Evolutionary conservation across 2,329 filamentous ascomycete species (phyloP).

Genomic region (Madurella fahalii): DNA sequence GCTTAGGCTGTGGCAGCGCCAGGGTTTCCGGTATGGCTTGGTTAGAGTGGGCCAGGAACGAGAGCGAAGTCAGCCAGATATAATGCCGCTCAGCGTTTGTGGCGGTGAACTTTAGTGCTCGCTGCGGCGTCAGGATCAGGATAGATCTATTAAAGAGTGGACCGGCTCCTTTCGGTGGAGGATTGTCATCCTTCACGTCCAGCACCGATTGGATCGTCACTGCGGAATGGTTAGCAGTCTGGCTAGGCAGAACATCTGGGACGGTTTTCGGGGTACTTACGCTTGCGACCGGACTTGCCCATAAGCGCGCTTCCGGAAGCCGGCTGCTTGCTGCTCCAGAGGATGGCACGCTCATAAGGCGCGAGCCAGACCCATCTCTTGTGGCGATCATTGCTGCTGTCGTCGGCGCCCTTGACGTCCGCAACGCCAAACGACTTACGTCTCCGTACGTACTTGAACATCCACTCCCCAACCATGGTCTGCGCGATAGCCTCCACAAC

Average conservation of each 20-base stretch:
- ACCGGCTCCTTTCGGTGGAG: slow-evolving; percentile 65
- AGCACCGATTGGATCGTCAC: slow-evolving; percentile 94
- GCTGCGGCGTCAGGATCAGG: slow-evolving; percentile 85
- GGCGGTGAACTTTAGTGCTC: slow-evolving; percentile 93
- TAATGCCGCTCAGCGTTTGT: slow-evolving; percentile 80
- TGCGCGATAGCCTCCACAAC: slow-evolving; percentile 97
- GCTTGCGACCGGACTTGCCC: slow-evolving; percentile 90
- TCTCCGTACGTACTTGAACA: slow-evolving; percentile 85
- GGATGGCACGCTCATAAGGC: slow-evolving; percentile 89
- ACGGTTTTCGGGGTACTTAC: slow-evolving; percentile 56
- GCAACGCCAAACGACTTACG: slow-evolving; percentile 85
- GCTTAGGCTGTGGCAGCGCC: slow-evolving; percentile 48
- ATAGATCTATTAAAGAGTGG: slow-evolving; percentile 86
- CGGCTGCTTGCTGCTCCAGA: slow-evolving; percentile 98
- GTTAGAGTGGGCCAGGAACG: slow-evolving; percentile 87
- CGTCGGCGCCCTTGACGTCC: slow-evolving; percentile 63
- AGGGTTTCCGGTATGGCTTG: slow-evolving; percentile 74
- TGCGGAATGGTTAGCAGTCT: slow-evolving; percentile 39
- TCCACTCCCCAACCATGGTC: slow-evolving; percentile 97
- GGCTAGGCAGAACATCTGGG: background rate
- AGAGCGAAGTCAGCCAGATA: slow-evolving; percentile 89
- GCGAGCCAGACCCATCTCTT: slow-evolving; percentile 99
- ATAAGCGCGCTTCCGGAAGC: slow-evolving; percentile 80
- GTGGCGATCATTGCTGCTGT: slow-evolving; percentile 74
- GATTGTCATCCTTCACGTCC: slow-evolving; percentile 92